Evolutionary conservation across 108 stramenopile species (phyloP).

Genomic region (Nannochloropsis oceanica): DNA sequence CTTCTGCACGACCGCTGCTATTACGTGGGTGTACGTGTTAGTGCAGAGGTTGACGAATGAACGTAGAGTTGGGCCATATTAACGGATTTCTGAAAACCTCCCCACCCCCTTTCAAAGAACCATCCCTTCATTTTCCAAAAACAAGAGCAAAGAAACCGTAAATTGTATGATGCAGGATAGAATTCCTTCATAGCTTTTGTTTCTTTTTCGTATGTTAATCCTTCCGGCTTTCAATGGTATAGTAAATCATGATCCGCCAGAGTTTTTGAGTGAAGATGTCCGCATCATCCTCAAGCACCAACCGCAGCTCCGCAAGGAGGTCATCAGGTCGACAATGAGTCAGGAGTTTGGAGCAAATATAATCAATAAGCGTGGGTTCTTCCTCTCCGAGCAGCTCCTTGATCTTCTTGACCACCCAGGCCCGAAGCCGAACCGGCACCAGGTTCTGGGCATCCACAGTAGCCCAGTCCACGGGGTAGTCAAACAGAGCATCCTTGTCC

Average conservation of each 20-base stretch:
- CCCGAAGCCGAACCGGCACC: constrained; percentile 19
- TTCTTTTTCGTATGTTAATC: no score
- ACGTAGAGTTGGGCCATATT: background rate
- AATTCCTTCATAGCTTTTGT: no score
- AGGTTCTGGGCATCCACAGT: constrained; percentile 16
- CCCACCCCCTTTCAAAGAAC: no score
- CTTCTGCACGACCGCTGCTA: no score
- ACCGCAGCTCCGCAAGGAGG: constrained; percentile 12
- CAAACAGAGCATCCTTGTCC: constrained; percentile 27
- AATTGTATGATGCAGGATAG: no score
- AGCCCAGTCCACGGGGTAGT: constrained; percentile 30
- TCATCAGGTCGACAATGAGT: background rate
- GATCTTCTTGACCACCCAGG: constrained; percentile 33
- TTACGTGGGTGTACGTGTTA: background rate
- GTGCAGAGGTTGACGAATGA: background rate
- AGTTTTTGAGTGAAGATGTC: constrained; percentile 32
- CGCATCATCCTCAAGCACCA: constrained; percentile 32
- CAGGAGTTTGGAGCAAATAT: constrained; percentile 16
- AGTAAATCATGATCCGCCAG: constrained; percentile 35
- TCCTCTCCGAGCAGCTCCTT: constrained; percentile 34
- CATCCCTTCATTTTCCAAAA: no score
- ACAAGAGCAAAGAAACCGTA: no score
- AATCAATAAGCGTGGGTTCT: constrained; percentile 29
- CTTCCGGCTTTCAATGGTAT: constrained; percentile 12
- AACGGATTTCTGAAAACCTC: no score